phyloP scores from a whole-genome alignment of 2,329 filamentous ascomycete species.

The Sporothrix euskadiensis region DNA sequence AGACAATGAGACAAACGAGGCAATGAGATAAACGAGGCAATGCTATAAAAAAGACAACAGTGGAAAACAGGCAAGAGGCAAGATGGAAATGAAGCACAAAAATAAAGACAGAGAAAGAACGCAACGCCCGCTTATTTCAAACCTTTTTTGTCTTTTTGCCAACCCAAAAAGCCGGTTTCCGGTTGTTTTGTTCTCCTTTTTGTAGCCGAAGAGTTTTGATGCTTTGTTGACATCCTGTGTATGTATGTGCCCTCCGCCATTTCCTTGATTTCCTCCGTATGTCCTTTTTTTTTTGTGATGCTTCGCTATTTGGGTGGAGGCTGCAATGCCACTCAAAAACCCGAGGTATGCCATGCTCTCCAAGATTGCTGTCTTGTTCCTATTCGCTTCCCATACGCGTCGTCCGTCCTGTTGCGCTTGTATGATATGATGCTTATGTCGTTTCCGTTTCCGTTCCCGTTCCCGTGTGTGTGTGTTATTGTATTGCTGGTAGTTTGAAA shows the following conservation, averaged over 20 bases:
- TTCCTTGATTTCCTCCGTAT: background rate
- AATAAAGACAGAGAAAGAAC: background rate
- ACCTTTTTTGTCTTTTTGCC: no score
- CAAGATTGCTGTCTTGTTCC: background rate
- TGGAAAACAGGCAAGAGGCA: background rate
- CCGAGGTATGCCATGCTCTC: background rate
- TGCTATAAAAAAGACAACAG: background rate
- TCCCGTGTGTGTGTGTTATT: background rate
- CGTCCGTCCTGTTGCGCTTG: background rate
- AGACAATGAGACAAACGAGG: no score
- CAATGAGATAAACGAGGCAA: background rate
- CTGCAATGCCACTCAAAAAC: background rate
- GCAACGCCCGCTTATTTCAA: background rate
- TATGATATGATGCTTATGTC: background rate
- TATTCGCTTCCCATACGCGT: background rate
- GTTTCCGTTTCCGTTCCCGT: background rate
- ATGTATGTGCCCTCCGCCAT: background rate
- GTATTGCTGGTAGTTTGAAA: background rate
- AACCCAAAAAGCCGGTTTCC: background rate
- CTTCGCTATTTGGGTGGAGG: background rate
- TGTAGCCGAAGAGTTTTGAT: background rate
- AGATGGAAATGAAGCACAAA: background rate
- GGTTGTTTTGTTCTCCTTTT: background rate
- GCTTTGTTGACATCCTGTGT: background rate
- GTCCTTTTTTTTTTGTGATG: background rate